Conservation (phyloP, 192 early-diverging fungal species). For the Oehlia diaphana region DNA sequence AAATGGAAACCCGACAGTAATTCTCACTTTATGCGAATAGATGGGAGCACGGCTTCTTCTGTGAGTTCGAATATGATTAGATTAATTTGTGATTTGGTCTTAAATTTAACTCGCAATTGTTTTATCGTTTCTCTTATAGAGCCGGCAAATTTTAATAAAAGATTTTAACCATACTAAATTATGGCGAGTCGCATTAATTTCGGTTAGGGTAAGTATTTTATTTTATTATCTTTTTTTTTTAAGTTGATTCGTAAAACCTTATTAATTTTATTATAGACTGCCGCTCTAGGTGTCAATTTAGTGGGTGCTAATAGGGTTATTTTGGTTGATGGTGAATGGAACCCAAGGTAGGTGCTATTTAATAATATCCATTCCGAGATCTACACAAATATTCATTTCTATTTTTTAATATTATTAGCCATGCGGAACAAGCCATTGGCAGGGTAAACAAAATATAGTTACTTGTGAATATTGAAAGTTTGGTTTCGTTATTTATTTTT, state of each 20-base stretch:
- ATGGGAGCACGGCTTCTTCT: slow-evolving; percentile 39
- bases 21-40: slow-evolving; percentile 47
- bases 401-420: slow-evolving; percentile 8
- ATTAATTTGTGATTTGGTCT: neutral
- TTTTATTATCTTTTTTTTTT: neutral
- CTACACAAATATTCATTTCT: neutral
- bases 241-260: neutral
- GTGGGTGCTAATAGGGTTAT: slow-evolving; percentile 70
- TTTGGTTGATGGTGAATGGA: slow-evolving; percentile 77
- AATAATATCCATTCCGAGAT: neutral
- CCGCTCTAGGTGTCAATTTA: slow-evolving; percentile 47
- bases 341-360: slow-evolving; percentile 53
- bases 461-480: neutral
- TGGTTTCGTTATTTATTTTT: neutral
- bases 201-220: neutral
- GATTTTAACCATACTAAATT: neutral
- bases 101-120: slow-evolving; percentile 22
- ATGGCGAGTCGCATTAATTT: slow-evolving; percentile 19
- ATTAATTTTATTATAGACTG: slow-evolving; percentile 35
- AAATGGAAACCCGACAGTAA: neutral
- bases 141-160: neutral
- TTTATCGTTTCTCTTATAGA: slow-evolving; percentile 30
- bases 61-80: slow-evolving; percentile 7
- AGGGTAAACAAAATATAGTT: slow-evolving; percentile 34
- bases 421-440: slow-evolving; percentile 75